Base-by-base conservation (phyloP, 768 basidiomycete genomes). In the Lentinula edodes region DNA sequence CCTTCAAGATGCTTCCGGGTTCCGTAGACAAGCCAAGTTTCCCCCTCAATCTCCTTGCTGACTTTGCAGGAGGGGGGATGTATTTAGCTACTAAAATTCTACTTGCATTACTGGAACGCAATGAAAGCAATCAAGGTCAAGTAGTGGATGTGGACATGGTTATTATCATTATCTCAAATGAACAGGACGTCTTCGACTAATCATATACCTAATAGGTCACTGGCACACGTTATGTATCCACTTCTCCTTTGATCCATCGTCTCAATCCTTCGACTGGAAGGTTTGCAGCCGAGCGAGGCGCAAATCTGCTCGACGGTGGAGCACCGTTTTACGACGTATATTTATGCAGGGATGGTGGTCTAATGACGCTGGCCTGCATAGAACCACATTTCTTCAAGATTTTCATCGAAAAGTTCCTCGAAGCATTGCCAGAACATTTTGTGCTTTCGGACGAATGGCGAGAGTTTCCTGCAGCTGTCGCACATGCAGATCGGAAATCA, bases 131-230 rank as follows among this genome's bases (percentile, higher is more conserved):
- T 3, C 79, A 75, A 12, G 91, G 92, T 6, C 90, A 93, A 70
- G 76, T 93, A 12, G 84, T 94, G 46, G 78, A 88, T 58, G 75
- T 81, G 5, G 86, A 94, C 69, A 92, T 94, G 91, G 91, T 88
- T 66, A 18, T 69, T 64, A 32, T 58, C 38, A 55, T 15, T 62
- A 43, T 32, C n/a, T 23, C 52, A 34, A 46, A 46, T 16, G 36
- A 32, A 28, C 36, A 48, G 43, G 18, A 45, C 28, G 28, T 28
- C 28, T 28, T 28, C 28, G 28, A 28, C 51, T 38, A 52, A 32
- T 51, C 43, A 57, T 23, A 52, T 39, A 58, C 18, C n/a, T 7
- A 41, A 20, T 64, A 93, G 91, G 89, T 93, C 16, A 86, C 90
- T 10, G 91, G 91, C 6, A 78, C 87, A 2, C 87, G 90, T 41